Percentiles rank a stretch among this genome's conserved stretches.
phyloP scores from a whole-genome alignment of 2,329 filamentous ascomycete species.

The Chalara sp. region DNA sequence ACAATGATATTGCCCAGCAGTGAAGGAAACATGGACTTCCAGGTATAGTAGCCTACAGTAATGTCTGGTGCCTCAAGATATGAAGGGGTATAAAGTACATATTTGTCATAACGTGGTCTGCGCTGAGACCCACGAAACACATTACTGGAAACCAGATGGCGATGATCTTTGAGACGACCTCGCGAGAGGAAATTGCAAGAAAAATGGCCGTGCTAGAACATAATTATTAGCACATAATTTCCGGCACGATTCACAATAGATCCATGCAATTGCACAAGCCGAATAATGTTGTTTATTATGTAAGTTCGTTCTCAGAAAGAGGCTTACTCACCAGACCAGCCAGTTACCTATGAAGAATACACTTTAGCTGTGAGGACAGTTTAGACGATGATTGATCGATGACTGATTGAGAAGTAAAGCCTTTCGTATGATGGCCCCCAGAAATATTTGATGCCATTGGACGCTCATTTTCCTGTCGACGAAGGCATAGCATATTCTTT shows the following conservation, averaged over 20 bases:
- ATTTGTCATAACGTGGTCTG: slow-evolving; percentile 52
- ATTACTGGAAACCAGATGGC: slow-evolving; percentile 51
- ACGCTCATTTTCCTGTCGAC: too few species aligned
- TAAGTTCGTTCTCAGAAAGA: too few species aligned
- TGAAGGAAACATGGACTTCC: slow-evolving; percentile 49
- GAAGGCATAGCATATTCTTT: too few species aligned
- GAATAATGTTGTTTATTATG: too few species aligned
- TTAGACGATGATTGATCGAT: neutral
- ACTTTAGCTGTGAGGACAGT: too few species aligned
- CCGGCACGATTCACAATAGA: neutral
- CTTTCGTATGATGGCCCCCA: slow-evolving; percentile 43
- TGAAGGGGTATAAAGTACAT: slow-evolving; percentile 45
- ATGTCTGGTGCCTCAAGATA: slow-evolving; percentile 36
- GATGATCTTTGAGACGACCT: slow-evolving; percentile 45
- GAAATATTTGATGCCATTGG: slow-evolving; percentile 44
- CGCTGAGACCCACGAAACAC: slow-evolving; percentile 44
- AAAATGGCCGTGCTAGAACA: slow-evolving; percentile 50
- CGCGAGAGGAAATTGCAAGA: slow-evolving; percentile 39
- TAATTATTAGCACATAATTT: slow-evolving; percentile 34
- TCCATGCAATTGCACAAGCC: neutral
- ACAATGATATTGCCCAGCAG: slow-evolving; percentile 45
- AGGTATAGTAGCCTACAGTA: slow-evolving; percentile 45
- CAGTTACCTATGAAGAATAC: neutral
- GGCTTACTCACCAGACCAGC: neutral
- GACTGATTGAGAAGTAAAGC: neutral